These are phyloP conservation scores for Cyclospora cayetanensis DNA, from an alignment of 169 alveolate species.

Conservation along the genomic window DNA sequence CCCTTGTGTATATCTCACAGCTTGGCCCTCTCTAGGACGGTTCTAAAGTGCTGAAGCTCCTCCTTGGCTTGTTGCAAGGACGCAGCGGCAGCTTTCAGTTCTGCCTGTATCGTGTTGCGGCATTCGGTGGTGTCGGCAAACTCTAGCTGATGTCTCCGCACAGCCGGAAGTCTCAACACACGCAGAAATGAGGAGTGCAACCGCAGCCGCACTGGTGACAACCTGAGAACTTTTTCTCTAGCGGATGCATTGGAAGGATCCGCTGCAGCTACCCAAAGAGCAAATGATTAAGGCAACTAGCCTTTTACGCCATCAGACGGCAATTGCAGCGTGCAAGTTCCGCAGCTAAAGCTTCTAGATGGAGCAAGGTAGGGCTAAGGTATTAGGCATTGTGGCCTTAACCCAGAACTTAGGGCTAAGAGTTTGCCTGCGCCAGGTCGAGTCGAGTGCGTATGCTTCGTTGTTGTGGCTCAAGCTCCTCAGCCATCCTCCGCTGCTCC, in stretches of 20 bases:
- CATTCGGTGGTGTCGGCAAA: background rate
- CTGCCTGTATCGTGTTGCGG: background rate
- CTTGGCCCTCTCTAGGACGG: background rate
- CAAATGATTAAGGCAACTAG: no score
- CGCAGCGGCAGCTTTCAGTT: background rate
- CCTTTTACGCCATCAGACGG: no score
- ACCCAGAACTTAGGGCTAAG: background rate
- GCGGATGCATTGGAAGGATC: no score
- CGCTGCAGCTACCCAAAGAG: no score
- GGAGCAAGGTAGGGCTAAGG: constrained; percentile 14
- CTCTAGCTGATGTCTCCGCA: background rate
- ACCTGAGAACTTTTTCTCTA: no score
- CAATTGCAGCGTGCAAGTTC: no score
- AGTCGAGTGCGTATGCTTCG: background rate
- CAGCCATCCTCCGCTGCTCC: background rate
- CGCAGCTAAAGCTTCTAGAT: no score
- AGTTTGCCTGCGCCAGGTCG: constrained; percentile 10
- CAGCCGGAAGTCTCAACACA: background rate
- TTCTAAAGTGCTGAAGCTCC: background rate
- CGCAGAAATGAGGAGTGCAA: no score
- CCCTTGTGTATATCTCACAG: background rate
- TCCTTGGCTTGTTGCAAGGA: background rate
- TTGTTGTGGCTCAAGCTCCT: background rate
- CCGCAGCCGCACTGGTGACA: no score
- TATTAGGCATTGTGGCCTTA: background rate